A percentile compares a stretch with the other conserved stretches of the same genome.
phyloP scores from a whole-genome alignment of 306 rosid genomes.

The Acacia melanoxylon region DNA sequence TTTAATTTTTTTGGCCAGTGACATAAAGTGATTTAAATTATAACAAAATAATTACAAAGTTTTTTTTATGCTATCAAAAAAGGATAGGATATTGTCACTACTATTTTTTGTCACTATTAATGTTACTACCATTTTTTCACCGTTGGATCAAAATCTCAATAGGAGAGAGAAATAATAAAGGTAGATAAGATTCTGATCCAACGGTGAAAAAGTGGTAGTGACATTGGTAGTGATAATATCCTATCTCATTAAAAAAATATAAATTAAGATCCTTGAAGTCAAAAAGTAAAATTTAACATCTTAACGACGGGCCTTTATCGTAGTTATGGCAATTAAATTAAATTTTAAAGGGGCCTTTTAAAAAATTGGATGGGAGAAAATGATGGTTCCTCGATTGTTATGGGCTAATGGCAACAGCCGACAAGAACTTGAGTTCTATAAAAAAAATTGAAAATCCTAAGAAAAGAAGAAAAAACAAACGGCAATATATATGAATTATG shows the following conservation, averaged over 20 bases:
- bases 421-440: background rate
- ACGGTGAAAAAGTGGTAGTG: no score
- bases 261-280: background rate
- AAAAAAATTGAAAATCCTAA: background rate
- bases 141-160: no score
- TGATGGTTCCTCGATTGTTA: background rate
- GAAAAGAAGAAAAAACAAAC: background rate
- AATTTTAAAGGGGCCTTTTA: background rate
- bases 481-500: background rate
- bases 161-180: no score
- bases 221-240: no score
- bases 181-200: no score
- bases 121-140: no score
- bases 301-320: background rate
- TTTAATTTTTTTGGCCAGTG: no score
- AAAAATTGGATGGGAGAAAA: background rate
- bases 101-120: no score
- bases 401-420: background rate
- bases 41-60: background rate
- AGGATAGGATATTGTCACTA: no score
- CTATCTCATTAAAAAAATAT: no score
- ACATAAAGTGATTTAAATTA: background rate
- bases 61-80: background rate
- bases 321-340: background rate
- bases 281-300: background rate